These are phyloP conservation scores for Leccinum barrowsii DNA, from an alignment of 768 basidiomycete species.

Conservation along the genomic window DNA sequence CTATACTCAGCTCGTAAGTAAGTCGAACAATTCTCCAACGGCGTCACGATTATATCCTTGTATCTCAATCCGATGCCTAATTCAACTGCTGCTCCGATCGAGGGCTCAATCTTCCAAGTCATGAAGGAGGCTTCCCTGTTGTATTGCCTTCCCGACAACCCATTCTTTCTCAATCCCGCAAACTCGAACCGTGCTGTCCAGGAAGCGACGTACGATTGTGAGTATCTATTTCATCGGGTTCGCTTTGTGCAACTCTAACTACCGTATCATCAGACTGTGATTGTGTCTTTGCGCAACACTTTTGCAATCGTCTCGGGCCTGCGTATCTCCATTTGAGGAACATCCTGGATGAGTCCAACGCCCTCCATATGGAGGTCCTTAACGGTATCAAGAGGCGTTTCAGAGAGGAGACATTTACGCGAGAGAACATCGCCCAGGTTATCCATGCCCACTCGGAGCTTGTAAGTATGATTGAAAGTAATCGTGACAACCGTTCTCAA, in stretches of 20 bases:
- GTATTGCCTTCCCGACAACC: conserved; percentile 89
- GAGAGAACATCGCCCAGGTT: conserved; percentile 87
- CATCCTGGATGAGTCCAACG: conserved; percentile 83
- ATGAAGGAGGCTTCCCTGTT: conserved; percentile 95
- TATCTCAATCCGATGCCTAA: conserved; percentile 91
- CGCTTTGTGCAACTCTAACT: neutral
- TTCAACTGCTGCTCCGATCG: conserved; percentile 81
- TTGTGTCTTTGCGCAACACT: conserved; percentile 98
- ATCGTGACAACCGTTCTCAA: neutral
- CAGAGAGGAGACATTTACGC: conserved; percentile 97
- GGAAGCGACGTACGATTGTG: conserved; percentile 93
- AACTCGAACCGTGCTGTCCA: conserved; percentile 78
- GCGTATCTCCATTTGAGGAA: conserved; percentile 90
- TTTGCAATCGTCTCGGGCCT: conserved; percentile 91
- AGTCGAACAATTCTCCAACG: conserved; percentile 97
- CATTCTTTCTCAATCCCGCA: conserved; percentile 63
- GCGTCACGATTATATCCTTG: conserved; percentile 90
- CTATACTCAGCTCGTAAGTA: conserved; percentile 96
- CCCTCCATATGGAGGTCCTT: conserved; percentile 88
- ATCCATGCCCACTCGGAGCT: conserved; percentile 87
- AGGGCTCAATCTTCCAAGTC: conserved; percentile 97
- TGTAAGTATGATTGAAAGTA: conserved; percentile 39
- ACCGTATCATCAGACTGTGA: conserved; percentile 63
- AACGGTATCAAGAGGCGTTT: conserved; percentile 95
- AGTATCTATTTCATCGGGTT: conserved; percentile 22